Base-by-base conservation (phyloP, 2,329 filamentous ascomycete species). In the Chrysoporthe deuterocubensis region DNA sequence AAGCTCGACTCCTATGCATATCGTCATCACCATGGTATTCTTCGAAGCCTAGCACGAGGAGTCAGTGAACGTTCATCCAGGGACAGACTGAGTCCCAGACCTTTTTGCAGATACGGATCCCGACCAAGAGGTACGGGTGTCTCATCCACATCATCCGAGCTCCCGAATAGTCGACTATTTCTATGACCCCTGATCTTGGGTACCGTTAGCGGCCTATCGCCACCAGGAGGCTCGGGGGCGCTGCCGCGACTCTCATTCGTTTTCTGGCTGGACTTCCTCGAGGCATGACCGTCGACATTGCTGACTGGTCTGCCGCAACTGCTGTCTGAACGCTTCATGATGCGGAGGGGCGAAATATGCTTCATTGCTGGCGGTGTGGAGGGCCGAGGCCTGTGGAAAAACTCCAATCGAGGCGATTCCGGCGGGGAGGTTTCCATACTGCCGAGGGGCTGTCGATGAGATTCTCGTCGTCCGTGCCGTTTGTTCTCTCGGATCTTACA, bases 311-410 rank as follows among this genome's bases (percentile, higher is more conserved):
- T 11, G 9, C 52, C 54, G 40, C 62, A 42, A 71, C 73, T 65
- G 72, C 71, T 73, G 71, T 71, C 76, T 14, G 64, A 67, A 65
- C 77, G 76, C 73, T 86, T 88, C 72, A 82, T 74, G 72, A 88
- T 84, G 52, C 83, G 81, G 44, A 87, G 74, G 13, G 86, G 86
- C 43, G 78, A 78, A 21, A 84, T 72, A 52, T 74, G 54, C 54
- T 57, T 70, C 54, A 70, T 3, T n/a, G 61, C 13, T 8, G 66
- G 66, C 44, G 66, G 42, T 6, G 63, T 61, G 21, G 34, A 11
- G 44, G 54, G 13, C 50, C 61, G 65, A 26, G 62, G 62, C 69
- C 74, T 66, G 70, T 76, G 68, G 73, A 73, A 70, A 75, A 79
- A 70, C 72, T 77, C 78, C 74, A 76, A 67, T 62, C 71, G 65